Evolutionary conservation across 192 early-diverging fungal species (phyloP).

Genomic region (Umbelopsis sp.): DNA sequence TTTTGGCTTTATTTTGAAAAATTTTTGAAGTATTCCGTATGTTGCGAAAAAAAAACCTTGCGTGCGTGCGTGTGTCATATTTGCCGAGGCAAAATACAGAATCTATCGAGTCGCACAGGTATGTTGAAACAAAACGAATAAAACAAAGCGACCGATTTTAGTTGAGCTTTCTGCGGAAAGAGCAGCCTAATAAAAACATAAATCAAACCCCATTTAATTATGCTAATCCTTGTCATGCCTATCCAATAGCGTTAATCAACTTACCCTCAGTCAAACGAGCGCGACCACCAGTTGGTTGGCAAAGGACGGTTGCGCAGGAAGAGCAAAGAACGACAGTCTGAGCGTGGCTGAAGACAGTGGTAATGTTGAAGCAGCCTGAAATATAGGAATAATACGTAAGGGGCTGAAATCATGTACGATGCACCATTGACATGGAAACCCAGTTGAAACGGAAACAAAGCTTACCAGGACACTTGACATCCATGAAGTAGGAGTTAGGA

Average conservation of each 20-base stretch:
- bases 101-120: constrained; percentile 13
- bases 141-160: constrained; percentile 30
- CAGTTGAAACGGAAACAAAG: neutral
- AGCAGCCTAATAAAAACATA: constrained; percentile 12
- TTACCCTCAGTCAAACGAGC: constrained; percentile 94
- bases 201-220: neutral
- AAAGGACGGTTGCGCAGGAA: constrained; percentile 95
- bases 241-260: neutral
- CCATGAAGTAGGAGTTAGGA: constrained; percentile 98
- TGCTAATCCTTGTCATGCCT: neutral
- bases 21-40: neutral
- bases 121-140: constrained; percentile 10
- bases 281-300: constrained; percentile 98
- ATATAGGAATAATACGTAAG: neutral
- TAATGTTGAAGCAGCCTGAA: constrained; percentile 89
- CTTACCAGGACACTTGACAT: constrained; percentile 90
- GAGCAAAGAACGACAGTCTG: constrained; percentile 98
- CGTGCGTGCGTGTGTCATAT: neutral
- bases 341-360: constrained; percentile 99
- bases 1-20: neutral
- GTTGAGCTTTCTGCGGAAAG: constrained; percentile 38
- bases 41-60: neutral
- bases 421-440: constrained; percentile 22
- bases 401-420: neutral
- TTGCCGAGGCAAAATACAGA: neutral